These are phyloP conservation scores for Trichophyton simii DNA, from an alignment of 2,329 filamentous ascomycete species.

Conservation along the genomic window DNA sequence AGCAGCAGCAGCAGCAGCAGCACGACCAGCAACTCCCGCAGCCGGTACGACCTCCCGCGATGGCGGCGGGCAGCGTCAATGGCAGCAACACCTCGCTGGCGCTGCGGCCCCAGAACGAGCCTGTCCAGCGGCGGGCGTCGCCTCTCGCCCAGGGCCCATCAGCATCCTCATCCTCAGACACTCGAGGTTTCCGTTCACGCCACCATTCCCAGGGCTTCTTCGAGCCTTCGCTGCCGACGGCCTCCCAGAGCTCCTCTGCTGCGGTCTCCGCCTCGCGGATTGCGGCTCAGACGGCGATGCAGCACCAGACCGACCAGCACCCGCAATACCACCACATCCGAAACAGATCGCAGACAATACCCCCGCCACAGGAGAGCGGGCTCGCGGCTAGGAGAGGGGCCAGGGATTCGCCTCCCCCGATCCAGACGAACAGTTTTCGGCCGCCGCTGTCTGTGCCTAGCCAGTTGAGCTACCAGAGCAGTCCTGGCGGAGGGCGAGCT, in stretches of 20 bases:
- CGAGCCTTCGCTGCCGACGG: slow-evolving; percentile 50
- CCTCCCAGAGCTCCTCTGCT: slow-evolving; percentile 28
- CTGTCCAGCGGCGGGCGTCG: slow-evolving; percentile 24
- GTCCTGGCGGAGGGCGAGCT: slow-evolving; percentile 37
- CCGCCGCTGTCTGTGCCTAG: slow-evolving; percentile 7
- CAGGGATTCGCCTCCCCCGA: slow-evolving; percentile 25
- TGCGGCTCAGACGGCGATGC: slow-evolving; percentile 55
- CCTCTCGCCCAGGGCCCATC: slow-evolving; percentile 20
- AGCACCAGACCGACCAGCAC: slow-evolving; percentile 30
- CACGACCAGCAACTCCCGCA: slow-evolving; percentile 8
- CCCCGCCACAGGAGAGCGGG: slow-evolving; percentile 25
- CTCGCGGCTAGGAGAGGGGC: slow-evolving; percentile 21
- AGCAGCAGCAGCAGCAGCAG: slow-evolving; percentile 11
- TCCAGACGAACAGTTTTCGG: slow-evolving; percentile 17
- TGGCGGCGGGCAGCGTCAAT: slow-evolving; percentile 18
- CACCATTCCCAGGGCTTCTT: slow-evolving; percentile 56
- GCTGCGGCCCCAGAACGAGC: slow-evolving; percentile 29
- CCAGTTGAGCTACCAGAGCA: slow-evolving; percentile 36
- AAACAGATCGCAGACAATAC: slow-evolving; percentile 45
- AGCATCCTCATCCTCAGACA: slow-evolving; percentile 17
- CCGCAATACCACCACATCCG: slow-evolving; percentile 27
- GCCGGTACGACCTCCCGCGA: slow-evolving; percentile 19
- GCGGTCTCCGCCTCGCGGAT: slow-evolving; percentile 48
- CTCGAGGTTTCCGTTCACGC: slow-evolving; percentile 32
- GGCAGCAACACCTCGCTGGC: slow-evolving; percentile 26